These are phyloP conservation scores for Zoysia pacifica DNA, from an alignment of 176 grass and related monocot genomes.

Conservation along the genomic window DNA sequence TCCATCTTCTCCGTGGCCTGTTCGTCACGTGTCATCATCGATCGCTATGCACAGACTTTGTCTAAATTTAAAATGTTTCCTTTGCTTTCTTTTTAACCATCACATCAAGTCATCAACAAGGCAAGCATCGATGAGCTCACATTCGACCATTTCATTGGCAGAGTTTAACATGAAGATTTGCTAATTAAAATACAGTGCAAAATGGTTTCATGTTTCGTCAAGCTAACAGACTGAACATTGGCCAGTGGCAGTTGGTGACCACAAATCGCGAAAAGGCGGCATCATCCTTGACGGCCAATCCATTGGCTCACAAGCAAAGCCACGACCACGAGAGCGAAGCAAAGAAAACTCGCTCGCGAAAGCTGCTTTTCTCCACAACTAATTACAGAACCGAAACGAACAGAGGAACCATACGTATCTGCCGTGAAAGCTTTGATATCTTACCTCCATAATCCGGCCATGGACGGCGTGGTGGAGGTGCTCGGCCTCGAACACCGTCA, in stretches of 20 bases:
- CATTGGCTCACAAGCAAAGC: constrained; percentile 46
- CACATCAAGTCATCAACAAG: background rate
- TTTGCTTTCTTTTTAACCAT: background rate
- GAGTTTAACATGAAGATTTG: constrained; percentile 4
- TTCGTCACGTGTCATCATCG: constrained; percentile 4
- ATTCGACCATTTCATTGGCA: background rate
- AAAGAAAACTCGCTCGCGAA: background rate
- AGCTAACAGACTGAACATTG: background rate
- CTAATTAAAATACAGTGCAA: constrained; percentile 5
- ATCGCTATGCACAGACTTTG: background rate
- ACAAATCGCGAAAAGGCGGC: background rate
- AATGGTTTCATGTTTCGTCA: constrained; percentile 19
- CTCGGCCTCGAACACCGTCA: constrained; percentile 67
- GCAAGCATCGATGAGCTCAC: background rate
- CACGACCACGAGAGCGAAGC: constrained; percentile 39
- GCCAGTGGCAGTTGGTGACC: constrained; percentile 45
- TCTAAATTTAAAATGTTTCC: background rate
- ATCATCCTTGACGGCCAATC: constrained; percentile 41
- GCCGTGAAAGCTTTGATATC: background rate
- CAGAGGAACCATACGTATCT: background rate
- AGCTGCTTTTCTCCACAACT: background rate
- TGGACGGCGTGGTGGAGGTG: constrained; percentile 60
- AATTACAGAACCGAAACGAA: background rate
- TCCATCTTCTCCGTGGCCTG: constrained; percentile 63
- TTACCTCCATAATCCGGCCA: constrained; percentile 59